Evolutionary conservation across 345 rosid species (phyloP).

Genomic region (Reutealis trisperma): DNA sequence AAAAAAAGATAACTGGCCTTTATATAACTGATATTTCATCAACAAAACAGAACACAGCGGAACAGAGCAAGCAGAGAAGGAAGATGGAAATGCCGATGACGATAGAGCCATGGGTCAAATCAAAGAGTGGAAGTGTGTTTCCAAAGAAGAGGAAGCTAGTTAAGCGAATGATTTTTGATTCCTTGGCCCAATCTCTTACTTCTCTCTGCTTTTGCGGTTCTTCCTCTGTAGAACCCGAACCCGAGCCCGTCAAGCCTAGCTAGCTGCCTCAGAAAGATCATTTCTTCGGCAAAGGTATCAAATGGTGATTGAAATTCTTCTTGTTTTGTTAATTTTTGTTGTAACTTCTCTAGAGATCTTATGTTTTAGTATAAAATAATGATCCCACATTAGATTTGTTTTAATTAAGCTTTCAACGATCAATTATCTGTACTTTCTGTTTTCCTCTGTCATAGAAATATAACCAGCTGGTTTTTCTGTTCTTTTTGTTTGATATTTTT

Average conservation of each 20-base stretch:
- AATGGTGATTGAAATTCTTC: neutral
- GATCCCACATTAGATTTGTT: no score
- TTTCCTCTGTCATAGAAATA: no score
- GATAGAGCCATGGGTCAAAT: neutral
- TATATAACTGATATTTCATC: no score
- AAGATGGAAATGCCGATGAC: neutral
- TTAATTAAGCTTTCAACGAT: no score
- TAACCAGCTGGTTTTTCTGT: no score
- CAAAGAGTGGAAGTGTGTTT: slow-evolving; percentile 25
- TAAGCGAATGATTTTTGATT: slow-evolving; percentile 16
- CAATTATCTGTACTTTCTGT: no score
- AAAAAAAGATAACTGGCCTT: neutral
- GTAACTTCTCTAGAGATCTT: neutral
- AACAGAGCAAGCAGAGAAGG: neutral
- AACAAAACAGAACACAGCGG: neutral
- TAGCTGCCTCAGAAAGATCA: neutral
- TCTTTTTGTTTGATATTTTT: no score
- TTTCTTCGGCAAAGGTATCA: neutral
- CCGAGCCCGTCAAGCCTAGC: neutral
- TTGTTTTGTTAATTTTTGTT: neutral
- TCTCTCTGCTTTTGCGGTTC: neutral
- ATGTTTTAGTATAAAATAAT: no score
- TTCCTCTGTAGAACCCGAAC: neutral
- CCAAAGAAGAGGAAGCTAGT: slow-evolving; percentile 22
- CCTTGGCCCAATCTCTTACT: neutral